Conservation (phyloP, 306 rosid genomes). For the Acmispon strigosus region DNA sequence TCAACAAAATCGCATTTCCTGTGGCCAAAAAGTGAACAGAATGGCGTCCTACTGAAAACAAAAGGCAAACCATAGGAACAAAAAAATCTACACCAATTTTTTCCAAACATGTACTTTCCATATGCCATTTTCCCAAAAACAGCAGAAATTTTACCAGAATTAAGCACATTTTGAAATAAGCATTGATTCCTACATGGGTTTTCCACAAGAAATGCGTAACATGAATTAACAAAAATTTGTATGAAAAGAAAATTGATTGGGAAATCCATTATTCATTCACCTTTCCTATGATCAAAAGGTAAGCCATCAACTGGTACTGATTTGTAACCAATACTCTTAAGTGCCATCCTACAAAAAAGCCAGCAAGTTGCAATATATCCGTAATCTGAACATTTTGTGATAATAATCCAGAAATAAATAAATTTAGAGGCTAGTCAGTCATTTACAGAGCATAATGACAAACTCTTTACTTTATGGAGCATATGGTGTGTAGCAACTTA, state of each 20-base stretch:
- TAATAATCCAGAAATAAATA: background rate
- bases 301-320: conserved; percentile 76
- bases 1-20: background rate
- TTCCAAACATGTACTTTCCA: background rate
- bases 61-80: background rate
- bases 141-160: background rate
- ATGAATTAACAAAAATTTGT: background rate
- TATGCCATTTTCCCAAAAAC: background rate
- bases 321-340: conserved; percentile 93
- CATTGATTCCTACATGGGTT: background rate
- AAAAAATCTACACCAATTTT: background rate
- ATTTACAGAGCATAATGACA: conserved; percentile 1
- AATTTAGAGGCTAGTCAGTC: background rate
- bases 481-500: background rate
- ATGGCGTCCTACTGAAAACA: background rate
- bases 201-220: background rate
- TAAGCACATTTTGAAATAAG: conserved; percentile 1
- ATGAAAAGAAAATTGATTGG: background rate
- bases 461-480: background rate
- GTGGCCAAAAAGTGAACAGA: background rate
- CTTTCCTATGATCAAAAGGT: conserved; percentile 76
- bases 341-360: conserved; percentile 55
- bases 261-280: conserved; percentile 25
- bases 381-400: background rate
- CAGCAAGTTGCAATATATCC: conserved; percentile 14